Evolutionary conservation across 1,284 basidiomycete species (phyloP), one percentile per base, ranked within the genome.

Genomic region (Clitocybe nebularis): DNA sequence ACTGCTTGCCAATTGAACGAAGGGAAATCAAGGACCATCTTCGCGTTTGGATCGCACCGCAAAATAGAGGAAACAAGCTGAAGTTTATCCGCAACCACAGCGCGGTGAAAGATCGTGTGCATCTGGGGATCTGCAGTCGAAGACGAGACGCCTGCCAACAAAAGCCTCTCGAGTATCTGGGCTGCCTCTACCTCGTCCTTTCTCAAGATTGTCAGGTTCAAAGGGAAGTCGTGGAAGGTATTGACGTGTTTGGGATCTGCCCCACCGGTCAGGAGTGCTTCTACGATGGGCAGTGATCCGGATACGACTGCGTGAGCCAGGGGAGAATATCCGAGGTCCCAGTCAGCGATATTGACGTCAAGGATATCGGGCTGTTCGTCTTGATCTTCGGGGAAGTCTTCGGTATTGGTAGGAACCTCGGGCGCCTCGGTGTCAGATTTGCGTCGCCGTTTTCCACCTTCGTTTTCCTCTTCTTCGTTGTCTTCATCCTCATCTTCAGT

Each of bases 311-410:
- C 77, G 48, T 77, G 75, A 23, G 62, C 61, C n/a, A 81, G 63
- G 4, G 79, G 68, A 0, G 72, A 69, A 46, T 76, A 69, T 3
- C 66, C 65, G 43, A 73, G 67, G 54, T 81, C 79, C 79, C 79
- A 82, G 53, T 81, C 78, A 0, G 67, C 43, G 1, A 64, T 59
- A 41, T 79, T 67, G 47, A 79, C 54, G 33, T 78, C 72, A 20
- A 81, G 62, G 26, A 81, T 62, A 46, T 80, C 78, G 0, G 74
- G 75, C 29, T 60, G 58, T 28, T 75, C 70, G 4, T 63, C 58
- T 11, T 68, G 61, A 48, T 75, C 74, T 33, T 77, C 76, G 1
- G 69, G 70, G 6, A 72, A 60, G 40, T 69, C 68, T 62, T 40
- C 29, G 9, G 57, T 54, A 17, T 53, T 57, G 8, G 50, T 36